Evolutionary conservation across 192 early-diverging fungal species (phyloP).

Genomic region (Coemansia sp.): DNA sequence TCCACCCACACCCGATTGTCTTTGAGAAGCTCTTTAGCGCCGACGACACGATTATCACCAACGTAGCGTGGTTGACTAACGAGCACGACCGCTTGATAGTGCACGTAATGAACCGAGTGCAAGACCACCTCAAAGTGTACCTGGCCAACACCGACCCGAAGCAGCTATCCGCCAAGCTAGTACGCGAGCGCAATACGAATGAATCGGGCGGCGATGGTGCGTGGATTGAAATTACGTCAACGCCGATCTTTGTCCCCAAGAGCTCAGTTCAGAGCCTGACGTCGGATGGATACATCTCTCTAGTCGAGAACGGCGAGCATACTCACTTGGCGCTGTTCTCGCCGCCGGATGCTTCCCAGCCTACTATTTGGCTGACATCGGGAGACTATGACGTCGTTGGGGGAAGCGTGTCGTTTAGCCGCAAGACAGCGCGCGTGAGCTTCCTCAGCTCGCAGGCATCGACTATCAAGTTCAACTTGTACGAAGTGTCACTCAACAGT

Average conservation of each 20-base stretch:
- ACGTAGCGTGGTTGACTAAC: slow-evolving; percentile 79
- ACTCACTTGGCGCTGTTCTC: slow-evolving; percentile 72
- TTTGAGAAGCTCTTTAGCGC: slow-evolving; percentile 44
- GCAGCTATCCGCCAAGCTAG: slow-evolving; percentile 46
- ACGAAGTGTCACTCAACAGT: slow-evolving; percentile 50
- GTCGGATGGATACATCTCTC: slow-evolving; percentile 63
- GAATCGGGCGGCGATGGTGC: slow-evolving; percentile 61
- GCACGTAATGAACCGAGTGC: slow-evolving; percentile 86
- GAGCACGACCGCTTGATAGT: slow-evolving; percentile 66
- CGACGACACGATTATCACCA: slow-evolving; percentile 81
- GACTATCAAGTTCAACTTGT: slow-evolving; percentile 42
- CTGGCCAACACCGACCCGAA: slow-evolving; percentile 56
- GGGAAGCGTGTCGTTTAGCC: slow-evolving; percentile 50
- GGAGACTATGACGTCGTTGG: slow-evolving; percentile 74
- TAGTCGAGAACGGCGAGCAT: slow-evolving; percentile 67
- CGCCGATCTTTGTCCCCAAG: slow-evolving; percentile 39
- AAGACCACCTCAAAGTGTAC: slow-evolving; percentile 77
- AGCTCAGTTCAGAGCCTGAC: slow-evolving; percentile 35
- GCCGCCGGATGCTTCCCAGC: slow-evolving; percentile 52
- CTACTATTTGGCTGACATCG: slow-evolving; percentile 62
- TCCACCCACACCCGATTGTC: slow-evolving; percentile 49
- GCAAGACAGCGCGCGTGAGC: slow-evolving; percentile 44
- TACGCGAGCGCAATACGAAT: slow-evolving; percentile 65
- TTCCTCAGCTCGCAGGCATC: slow-evolving; percentile 50
- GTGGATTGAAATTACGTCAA: slow-evolving; percentile 69